A percentile compares a stretch with the other conserved stretches of the same genome.
Conservation (phyloP, 176 grass and related monocot genomes). For the Miscanthus lutarioriparius region DNA sequence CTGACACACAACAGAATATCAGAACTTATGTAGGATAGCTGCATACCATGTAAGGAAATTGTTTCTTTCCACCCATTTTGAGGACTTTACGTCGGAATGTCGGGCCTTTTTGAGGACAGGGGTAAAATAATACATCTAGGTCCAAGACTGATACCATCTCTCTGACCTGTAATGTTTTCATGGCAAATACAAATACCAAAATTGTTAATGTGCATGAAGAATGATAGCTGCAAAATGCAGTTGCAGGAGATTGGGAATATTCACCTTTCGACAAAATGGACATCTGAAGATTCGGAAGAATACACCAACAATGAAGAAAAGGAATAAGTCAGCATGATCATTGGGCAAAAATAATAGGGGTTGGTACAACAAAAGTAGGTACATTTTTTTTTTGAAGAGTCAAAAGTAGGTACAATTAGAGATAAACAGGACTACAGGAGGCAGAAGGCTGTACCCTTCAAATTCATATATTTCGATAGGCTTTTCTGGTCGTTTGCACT, state of each 20-base stretch:
- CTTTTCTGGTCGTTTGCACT: constrained; percentile 73
- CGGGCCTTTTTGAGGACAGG: constrained; percentile 84
- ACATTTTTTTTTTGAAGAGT: background rate
- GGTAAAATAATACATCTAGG: constrained; percentile 92
- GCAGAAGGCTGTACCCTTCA: constrained; percentile 55
- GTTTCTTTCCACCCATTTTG: constrained; percentile 90
- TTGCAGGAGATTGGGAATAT: background rate
- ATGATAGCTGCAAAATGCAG: background rate
- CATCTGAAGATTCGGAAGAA: constrained; percentile 56
- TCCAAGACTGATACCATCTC: constrained; percentile 86
- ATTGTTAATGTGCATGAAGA: constrained; percentile 2
- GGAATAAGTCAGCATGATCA: constrained; percentile 3
- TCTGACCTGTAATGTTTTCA: constrained; percentile 66
- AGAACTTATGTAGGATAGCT: background rate
- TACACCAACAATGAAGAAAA: constrained; percentile 33
- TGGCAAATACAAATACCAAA: background rate
- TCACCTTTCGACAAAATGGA: constrained; percentile 95
- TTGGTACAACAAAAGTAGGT: background rate
- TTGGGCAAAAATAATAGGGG: background rate
- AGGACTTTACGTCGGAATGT: constrained; percentile 86
- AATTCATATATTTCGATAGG: constrained; percentile 98
- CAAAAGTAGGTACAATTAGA: background rate
- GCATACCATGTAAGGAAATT: constrained; percentile 96
- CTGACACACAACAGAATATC: background rate
- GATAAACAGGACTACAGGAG: background rate